Evolutionary conservation across 495 filamentous ascomycete genomes (phyloP), one percentile per base, ranked within the genome.

Genomic region (Halenospora varia): DNA sequence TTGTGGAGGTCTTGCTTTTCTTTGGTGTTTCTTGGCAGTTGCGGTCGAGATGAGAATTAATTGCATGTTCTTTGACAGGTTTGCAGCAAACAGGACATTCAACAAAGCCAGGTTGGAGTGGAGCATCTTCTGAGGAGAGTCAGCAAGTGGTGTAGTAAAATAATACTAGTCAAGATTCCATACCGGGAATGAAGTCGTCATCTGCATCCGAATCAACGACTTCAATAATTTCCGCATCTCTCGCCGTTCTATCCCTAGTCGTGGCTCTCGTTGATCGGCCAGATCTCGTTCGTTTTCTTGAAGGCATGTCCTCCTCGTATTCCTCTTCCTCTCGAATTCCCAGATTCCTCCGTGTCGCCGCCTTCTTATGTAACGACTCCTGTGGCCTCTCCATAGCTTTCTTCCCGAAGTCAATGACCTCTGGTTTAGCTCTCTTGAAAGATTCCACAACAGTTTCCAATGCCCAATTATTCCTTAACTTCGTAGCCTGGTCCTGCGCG

Each of bases 381-480:
- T 18, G 11, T 8, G 13, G 23, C 25, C 26, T 60, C 39, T 62
- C 66, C 25, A 67, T 63, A 4, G 73, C 66, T 44, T 73, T 77
- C 57, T 57, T 79, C 41, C 79, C 90, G 50, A 92, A 71, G 2
- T 78, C 71, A 44, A 96, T 68, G 11, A 89, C 73, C 40, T 69
- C 72, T 10, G 82, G 70, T 46, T 94, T 79, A 11, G 85, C 82
- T 25, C 69, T 79, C 55, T 79, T 75, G 63, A 96, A 98, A 22
- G 81, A 78, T 35, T 89, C 84, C n/a, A 96, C 89, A 2, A 94
- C 73, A 62, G 96, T 90, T 64, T 93, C 82, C 40, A 97, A 74
- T 0, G 85, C 83, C 78, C 84, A 87, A 67, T 97, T 97, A 24
- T 84, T 83, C 52, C 93, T 78, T 60, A 99, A 66, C 62, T 89